A percentile compares a stretch with the other conserved stretches of the same genome.
phyloP scores from a whole-genome alignment of 2,329 filamentous ascomycete species.

The Aureobasidium sp. region DNA sequence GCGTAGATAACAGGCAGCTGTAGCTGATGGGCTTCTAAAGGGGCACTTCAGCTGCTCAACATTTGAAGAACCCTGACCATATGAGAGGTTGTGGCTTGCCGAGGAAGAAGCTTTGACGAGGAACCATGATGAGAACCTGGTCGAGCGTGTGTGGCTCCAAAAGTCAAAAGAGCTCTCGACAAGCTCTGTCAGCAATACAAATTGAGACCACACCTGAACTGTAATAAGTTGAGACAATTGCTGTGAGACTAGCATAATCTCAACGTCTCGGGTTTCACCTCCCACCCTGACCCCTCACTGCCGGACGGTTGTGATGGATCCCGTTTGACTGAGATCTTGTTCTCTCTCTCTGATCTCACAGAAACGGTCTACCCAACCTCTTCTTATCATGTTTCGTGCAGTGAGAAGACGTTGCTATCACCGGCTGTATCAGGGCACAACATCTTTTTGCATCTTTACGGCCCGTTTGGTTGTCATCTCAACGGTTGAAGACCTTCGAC shows the following conservation, averaged over 20 bases:
- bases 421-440: neutral
- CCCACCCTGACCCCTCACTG: neutral
- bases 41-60: neutral
- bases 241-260: slow-evolving; percentile 2
- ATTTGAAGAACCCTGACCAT: neutral
- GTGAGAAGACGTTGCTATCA: neutral
- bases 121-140: neutral
- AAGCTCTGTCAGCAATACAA: neutral
- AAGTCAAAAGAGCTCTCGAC: neutral
- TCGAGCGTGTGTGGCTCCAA: neutral
- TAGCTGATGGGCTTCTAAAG: neutral
- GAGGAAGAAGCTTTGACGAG: neutral
- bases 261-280: slow-evolving; percentile 7
- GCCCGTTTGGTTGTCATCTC: neutral
- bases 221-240: slow-evolving; percentile 12
- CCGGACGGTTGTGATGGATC: neutral
- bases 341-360: neutral
- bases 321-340: slow-evolving; percentile 4
- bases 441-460: neutral
- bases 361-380: neutral
- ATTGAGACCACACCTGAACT: slow-evolving; percentile 6
- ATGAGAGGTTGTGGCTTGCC: neutral
- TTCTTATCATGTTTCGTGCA: neutral
- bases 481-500: neutral
- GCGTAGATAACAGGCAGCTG: neutral